phyloP scores from a whole-genome alignment of 306 rosid species.

The Cicer pinnatifidum region DNA sequence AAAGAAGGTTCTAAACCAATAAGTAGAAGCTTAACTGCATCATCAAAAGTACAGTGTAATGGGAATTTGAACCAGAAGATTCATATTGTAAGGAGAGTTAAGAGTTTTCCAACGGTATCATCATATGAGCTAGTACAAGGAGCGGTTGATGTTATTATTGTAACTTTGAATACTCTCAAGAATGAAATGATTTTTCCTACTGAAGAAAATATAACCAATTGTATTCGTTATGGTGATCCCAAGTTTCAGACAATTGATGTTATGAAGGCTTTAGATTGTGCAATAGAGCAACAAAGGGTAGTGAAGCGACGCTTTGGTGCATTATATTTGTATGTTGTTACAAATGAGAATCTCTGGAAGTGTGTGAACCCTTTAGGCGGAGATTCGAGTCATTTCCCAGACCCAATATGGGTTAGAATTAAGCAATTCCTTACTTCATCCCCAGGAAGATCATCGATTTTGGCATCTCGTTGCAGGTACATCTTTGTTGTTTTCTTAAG shows the following conservation, averaged over 20 bases:
- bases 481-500: slow-evolving; percentile 2
- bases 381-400: slow-evolving; percentile 48
- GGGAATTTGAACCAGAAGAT: neutral
- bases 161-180: slow-evolving; percentile 65
- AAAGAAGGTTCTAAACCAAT: slow-evolving; percentile 43
- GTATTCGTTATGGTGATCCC: slow-evolving; percentile 74
- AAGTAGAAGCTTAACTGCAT: neutral
- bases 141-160: slow-evolving; percentile 64
- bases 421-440: slow-evolving; percentile 62
- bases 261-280: slow-evolving; percentile 67
- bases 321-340: slow-evolving; percentile 63
- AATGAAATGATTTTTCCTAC: slow-evolving; percentile 69
- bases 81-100: neutral
- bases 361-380: slow-evolving; percentile 70
- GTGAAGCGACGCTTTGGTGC: slow-evolving; percentile 57
- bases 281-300: slow-evolving; percentile 61
- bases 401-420: slow-evolving; percentile 61
- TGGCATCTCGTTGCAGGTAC: slow-evolving; percentile 75
- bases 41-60: neutral
- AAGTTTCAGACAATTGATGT: slow-evolving; percentile 61
- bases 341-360: slow-evolving; percentile 62
- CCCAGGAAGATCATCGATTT: slow-evolving; percentile 58
- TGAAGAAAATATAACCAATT: slow-evolving; percentile 66
- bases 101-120: neutral
- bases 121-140: slow-evolving; percentile 42